Conservation (phyloP, 805 yeast species). For the Candida easanensis region DNA sequence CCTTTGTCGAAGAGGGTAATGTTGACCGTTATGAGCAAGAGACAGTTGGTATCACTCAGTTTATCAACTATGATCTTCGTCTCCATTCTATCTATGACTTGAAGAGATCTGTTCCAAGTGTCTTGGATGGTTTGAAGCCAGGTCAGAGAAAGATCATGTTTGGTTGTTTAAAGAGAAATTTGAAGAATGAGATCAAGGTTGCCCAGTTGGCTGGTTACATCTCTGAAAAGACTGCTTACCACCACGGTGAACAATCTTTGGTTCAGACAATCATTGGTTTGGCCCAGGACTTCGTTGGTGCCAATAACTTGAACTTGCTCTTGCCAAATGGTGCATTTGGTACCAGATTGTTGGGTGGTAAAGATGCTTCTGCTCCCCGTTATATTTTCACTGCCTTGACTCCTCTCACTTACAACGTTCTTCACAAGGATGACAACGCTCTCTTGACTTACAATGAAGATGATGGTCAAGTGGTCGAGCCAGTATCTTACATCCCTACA, state of each 20-base stretch:
- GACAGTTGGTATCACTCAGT: slow-evolving; percentile 83
- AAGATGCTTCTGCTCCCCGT: slow-evolving; percentile 97
- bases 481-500: slow-evolving; percentile 93
- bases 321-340: slow-evolving; percentile 96
- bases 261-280: slow-evolving; percentile 88
- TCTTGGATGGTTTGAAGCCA: slow-evolving; percentile 93
- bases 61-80: slow-evolving; percentile 92
- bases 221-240: slow-evolving; percentile 86
- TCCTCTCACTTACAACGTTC: slow-evolving; percentile 70
- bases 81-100: slow-evolving; percentile 96
- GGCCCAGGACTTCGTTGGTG: slow-evolving; percentile 93
- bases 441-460: slow-evolving; percentile 79
- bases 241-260: slow-evolving; percentile 90
- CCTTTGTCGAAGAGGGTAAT: slow-evolving; percentile 78
- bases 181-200: slow-evolving; percentile 78
- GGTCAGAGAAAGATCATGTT: slow-evolving; percentile 93
- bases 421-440: slow-evolving; percentile 78
- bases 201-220: slow-evolving; percentile 89
- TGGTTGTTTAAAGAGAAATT: slow-evolving; percentile 81
- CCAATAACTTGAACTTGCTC: slow-evolving; percentile 81
- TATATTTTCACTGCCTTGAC: slow-evolving; percentile 87
- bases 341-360: slow-evolving; percentile 95
- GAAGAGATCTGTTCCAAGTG: slow-evolving; percentile 90
- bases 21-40: slow-evolving; percentile 33
- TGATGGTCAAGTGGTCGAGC: slow-evolving; percentile 92